These are phyloP conservation scores for Hypoxylon sp. DNA, from an alignment of 2,329 filamentous ascomycete genomes.

Conservation along the genomic window DNA sequence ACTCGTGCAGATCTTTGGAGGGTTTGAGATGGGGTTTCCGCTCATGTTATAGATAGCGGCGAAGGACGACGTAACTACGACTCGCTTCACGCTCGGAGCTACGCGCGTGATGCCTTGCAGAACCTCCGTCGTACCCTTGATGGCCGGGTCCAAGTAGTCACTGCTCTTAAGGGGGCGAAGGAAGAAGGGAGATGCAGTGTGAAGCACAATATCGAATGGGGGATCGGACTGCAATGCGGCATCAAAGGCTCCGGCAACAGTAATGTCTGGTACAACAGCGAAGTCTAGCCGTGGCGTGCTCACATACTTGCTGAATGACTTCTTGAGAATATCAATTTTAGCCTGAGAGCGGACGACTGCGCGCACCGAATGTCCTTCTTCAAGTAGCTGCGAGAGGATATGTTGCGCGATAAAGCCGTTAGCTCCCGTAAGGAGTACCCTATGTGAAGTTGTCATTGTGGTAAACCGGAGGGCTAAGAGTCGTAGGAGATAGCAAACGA, in stretches of 20 bases:
- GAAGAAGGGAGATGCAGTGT: constrained; percentile 53
- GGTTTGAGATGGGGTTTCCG: constrained; percentile 25
- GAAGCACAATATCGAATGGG: constrained; percentile 45
- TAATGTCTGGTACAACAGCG: constrained; percentile 73
- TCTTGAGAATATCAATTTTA: constrained; percentile 46
- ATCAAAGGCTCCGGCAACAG: constrained; percentile 61
- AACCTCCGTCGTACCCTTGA: constrained; percentile 51
- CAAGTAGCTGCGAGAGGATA: constrained; percentile 37
- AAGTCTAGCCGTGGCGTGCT: constrained; percentile 43
- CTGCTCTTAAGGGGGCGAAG: constrained; percentile 39
- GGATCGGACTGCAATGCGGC: constrained; percentile 40
- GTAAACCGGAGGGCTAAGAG: neutral
- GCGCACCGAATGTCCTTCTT: constrained; percentile 45
- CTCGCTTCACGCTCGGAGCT: constrained; percentile 54
- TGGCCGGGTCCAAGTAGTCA: constrained; percentile 52
- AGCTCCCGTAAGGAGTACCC: constrained; percentile 40
- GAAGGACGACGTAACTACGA: constrained; percentile 57
- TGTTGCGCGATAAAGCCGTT: constrained; percentile 41
- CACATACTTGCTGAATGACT: constrained; percentile 44
- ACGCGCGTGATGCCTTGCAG: constrained; percentile 46
- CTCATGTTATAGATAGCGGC: constrained; percentile 50
- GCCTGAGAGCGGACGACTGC: constrained; percentile 45
- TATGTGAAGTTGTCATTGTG: constrained; percentile 27
- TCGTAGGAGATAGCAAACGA: neutral
- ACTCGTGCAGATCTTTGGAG: constrained; percentile 30